These are phyloP conservation scores for Alternaria sp. DNA, from an alignment of 2,329 filamentous ascomycete genomes.

Conservation along the genomic window DNA sequence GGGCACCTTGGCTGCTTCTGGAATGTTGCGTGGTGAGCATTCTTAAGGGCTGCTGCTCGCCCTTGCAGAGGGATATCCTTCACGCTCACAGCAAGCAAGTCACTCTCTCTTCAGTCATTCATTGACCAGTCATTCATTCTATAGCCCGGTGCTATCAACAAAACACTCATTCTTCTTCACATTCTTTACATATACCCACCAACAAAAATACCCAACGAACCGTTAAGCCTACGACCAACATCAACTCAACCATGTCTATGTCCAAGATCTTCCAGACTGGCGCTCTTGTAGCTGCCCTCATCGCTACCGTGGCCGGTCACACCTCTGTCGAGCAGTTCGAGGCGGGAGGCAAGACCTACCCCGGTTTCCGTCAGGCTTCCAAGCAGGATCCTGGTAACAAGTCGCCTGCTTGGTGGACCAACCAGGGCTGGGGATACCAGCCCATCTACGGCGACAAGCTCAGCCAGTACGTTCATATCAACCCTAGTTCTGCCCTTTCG, in stretches of 20 bases:
- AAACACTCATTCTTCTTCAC: conserved; percentile 15
- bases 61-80: conserved; percentile 1
- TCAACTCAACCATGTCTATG: conserved; percentile 17
- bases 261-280: conserved; percentile 38
- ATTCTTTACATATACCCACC: conserved; percentile 14
- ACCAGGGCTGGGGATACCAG: conserved; percentile 42
- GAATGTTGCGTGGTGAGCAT: neutral
- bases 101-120: conserved; percentile 32
- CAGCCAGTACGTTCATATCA: conserved; percentile 8
- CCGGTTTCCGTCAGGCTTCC: conserved; percentile 33
- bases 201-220: conserved; percentile 1
- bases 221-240: neutral
- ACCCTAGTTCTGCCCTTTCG: neutral
- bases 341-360: conserved; percentile 36
- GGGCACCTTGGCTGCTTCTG: neutral
- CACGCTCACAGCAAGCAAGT: conserved; percentile 21
- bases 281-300: conserved; percentile 35
- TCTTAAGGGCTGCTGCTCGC: conserved; percentile 23
- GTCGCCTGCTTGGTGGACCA: conserved; percentile 43
- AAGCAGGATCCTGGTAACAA: conserved; percentile 34
- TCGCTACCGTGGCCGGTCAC: conserved; percentile 33
- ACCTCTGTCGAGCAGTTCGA: conserved; percentile 36
- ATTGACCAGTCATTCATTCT: conserved; percentile 33
- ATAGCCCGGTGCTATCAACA: conserved; percentile 39
- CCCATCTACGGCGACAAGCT: conserved; percentile 37